A percentile compares a stretch with the other conserved stretches of the same genome.
phyloP scores from a whole-genome alignment of 352 stramenopile species.

The Phytopythium boreale region DNA sequence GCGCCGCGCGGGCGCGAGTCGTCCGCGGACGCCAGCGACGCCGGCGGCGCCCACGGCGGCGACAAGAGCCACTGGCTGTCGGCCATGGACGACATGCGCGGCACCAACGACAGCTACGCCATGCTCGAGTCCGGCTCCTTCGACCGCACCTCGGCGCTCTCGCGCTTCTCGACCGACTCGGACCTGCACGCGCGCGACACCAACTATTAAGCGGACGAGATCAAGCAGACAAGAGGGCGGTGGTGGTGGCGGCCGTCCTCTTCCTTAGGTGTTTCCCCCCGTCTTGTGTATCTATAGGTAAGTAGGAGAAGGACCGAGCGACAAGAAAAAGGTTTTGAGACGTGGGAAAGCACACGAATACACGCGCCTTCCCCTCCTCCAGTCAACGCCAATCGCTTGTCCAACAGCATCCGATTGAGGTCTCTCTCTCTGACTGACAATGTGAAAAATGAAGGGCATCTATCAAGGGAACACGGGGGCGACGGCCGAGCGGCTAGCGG shows the following conservation, averaged over 20 bases:
- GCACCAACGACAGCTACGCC: conserved; percentile 79
- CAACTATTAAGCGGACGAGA: conserved; percentile 1
- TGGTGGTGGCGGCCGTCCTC: too few relatives aligned
- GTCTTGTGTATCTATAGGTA: conserved; percentile 3
- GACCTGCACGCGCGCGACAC: conserved; percentile 29
- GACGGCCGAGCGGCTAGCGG: conserved; percentile 8
- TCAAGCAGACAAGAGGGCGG: neutral
- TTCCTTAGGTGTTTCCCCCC: too few relatives aligned
- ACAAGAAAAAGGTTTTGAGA: neutral
- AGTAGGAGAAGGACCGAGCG: neutral
- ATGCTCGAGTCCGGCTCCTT: conserved; percentile 80
- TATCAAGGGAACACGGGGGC: neutral
- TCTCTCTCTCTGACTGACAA: neutral
- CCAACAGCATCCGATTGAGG: too few relatives aligned
- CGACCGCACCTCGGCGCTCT: conserved; percentile 65
- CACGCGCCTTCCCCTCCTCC: neutral
- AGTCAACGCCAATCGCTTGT: neutral
- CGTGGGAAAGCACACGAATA: neutral
- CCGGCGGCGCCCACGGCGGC: conserved; percentile 14
- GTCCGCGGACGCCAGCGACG: conserved; percentile 11
- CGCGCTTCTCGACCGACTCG: conserved; percentile 74
- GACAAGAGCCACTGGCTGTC: conserved; percentile 59
- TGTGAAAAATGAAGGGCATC: neutral
- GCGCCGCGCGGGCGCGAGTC: conserved; percentile 21
- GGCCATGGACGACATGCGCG: conserved; percentile 74